These are phyloP conservation scores for Fusarium redolens DNA, from an alignment of 2,329 filamentous ascomycete species.

Conservation along the genomic window DNA sequence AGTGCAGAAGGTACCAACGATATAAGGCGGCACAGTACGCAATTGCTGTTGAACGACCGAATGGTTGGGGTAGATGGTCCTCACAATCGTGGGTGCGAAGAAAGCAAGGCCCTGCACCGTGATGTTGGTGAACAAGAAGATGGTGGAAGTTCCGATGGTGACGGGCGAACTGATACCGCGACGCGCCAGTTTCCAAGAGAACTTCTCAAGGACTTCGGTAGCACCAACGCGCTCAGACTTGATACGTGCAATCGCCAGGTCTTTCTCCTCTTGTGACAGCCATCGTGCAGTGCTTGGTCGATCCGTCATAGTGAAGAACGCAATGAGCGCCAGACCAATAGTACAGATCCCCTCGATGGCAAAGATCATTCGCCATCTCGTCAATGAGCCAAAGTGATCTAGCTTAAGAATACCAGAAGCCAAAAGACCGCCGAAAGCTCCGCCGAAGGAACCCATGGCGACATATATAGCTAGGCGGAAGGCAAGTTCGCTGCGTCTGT, in stretches of 20 bases:
- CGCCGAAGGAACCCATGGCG: conserved; percentile 22
- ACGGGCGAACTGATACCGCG: conserved; percentile 54
- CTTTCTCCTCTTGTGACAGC: conserved; percentile 71
- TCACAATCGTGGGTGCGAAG: conserved; percentile 72
- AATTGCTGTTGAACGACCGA: conserved; percentile 69
- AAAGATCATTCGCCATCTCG: conserved; percentile 53
- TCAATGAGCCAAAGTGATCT: not conserved
- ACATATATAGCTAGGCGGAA: conserved; percentile 17
- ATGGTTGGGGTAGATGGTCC: conserved; percentile 68
- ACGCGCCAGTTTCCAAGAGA: conserved; percentile 19
- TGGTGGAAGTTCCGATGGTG: conserved; percentile 62
- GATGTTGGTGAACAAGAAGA: conserved; percentile 73
- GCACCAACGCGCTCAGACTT: conserved; percentile 68
- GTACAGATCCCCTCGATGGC: conserved; percentile 66
- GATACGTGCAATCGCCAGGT: conserved; percentile 70
- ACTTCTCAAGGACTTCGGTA: conserved; percentile 54
- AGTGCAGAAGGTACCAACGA: conserved; percentile 61
- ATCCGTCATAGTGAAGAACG: conserved; percentile 68
- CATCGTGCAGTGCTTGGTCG: conserved; percentile 72
- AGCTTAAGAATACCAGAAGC: conserved; percentile 14
- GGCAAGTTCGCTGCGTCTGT: conserved; percentile 55
- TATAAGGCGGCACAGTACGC: conserved; percentile 60
- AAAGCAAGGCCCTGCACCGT: conserved; percentile 74
- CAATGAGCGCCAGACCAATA: not conserved
- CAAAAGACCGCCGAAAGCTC: not conserved